phyloP scores from a whole-genome alignment of 306 rosid genomes.

The Dryas drummondii region DNA sequence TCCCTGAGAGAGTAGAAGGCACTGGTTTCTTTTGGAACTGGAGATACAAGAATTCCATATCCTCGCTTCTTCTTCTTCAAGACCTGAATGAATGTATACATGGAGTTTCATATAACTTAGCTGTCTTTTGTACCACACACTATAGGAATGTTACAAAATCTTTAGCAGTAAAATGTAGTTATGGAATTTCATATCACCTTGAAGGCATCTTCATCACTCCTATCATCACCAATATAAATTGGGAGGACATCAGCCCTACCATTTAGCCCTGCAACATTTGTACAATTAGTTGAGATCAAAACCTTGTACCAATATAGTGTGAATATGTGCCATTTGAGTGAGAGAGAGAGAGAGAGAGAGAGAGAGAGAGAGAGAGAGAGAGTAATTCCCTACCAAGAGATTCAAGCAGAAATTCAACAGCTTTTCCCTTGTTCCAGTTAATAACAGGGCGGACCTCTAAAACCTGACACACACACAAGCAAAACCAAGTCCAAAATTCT shows the following conservation, averaged over 20 bases:
- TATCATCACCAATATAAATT: slow-evolving; percentile 86
- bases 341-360: not conserved
- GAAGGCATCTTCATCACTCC: slow-evolving; percentile 92
- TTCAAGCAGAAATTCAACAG: slow-evolving; percentile 87
- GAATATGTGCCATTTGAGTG: not conserved
- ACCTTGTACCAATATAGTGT: not conserved
- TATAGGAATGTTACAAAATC: not conserved
- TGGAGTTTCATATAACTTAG: not conserved
- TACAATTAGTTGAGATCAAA: not conserved
- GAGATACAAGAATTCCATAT: slow-evolving; percentile 79
- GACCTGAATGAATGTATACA: slow-evolving; percentile 37
- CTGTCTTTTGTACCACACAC: not conserved
- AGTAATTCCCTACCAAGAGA: slow-evolving; percentile 57
- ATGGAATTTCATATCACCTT: slow-evolving; percentile 42
- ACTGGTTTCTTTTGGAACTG: slow-evolving; percentile 68
- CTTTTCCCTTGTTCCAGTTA: slow-evolving; percentile 98
- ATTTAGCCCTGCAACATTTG: slow-evolving; percentile 51
- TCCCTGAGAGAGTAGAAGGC: slow-evolving; percentile 80
- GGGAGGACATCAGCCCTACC: slow-evolving; percentile 65
- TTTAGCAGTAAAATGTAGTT: not conserved
- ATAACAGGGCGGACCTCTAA: slow-evolving; percentile 94
- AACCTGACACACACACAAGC: slow-evolving; percentile 46
- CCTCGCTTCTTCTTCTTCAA: slow-evolving; percentile 60
- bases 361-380: not conserved
- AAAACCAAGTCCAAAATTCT: not conserved